Evolutionary conservation across 768 basidiomycete genomes (phyloP).

Genomic region (Epithele typhae): DNA sequence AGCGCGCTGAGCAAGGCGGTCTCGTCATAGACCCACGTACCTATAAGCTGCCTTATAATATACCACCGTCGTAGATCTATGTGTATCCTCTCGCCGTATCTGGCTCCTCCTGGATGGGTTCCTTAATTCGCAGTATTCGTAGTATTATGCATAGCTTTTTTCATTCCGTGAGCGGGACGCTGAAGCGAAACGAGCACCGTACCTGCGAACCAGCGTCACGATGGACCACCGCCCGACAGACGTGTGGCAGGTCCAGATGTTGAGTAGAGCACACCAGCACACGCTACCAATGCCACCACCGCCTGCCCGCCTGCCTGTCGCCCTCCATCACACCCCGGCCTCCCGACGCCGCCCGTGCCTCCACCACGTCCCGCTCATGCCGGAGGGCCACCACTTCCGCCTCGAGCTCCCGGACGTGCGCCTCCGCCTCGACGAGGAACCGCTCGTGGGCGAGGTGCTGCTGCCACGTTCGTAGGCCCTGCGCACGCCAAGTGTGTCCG

Average conservation of each 20-base stretch:
- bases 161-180: too few relatives aligned
- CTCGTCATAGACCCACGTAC: constrained; percentile 4
- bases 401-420: constrained; percentile 52
- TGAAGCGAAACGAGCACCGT: too few relatives aligned
- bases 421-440: constrained; percentile 57
- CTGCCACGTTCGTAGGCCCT: constrained; percentile 68
- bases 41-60: constrained; percentile 2
- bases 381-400: constrained; percentile 43
- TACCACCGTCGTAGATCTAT: constrained; percentile 2
- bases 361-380: constrained; percentile 5
- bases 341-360: neutral
- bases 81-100: neutral
- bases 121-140: too few relatives aligned
- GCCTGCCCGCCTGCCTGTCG: too few relatives aligned
- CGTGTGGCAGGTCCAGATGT: too few relatives aligned
- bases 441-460: constrained; percentile 66
- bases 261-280: too few relatives aligned
- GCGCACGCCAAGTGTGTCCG: neutral
- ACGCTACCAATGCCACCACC: constrained; percentile 26
- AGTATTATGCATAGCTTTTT: too few relatives aligned
- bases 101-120: too few relatives aligned
- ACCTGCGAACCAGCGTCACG: too few relatives aligned
- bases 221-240: too few relatives aligned
- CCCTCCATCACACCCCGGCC: too few relatives aligned
- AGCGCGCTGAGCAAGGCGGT: constrained; percentile 35